Base-by-base conservation (phyloP, 768 basidiomycete species). In the Hygrophorus pudorinus region DNA sequence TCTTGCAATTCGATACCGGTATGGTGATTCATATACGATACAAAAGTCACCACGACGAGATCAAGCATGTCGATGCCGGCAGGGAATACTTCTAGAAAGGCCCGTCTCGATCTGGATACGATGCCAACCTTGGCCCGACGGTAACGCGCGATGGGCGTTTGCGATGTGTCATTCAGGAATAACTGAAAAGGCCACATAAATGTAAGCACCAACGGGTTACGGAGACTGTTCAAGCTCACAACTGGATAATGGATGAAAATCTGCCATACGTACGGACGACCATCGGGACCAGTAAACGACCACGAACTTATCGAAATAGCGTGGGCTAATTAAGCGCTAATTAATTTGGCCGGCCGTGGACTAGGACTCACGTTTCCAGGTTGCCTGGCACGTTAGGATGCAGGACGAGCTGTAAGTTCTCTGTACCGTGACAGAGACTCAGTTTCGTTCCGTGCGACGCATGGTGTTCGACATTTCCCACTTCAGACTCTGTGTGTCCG, bases 111-210 rank as follows among this genome's bases (percentile, higher is more conserved):
- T 13, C 64, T 60, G 16, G 63, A 64, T 18, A 64, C 54, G 20
- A 65, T 65, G 8, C 64, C 64, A 5, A 65, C 41, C 44, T 65
- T 65, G 4, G 64, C 60, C n/a, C 59, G 56, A 10, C 59, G 58
- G 38, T 61, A 65, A 9, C 62, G 56, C 30, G 64, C 64, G 11
- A 65, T 33, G 3, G 60, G 59, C 1, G 53, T 57, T 12, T 49
- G 50, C 8, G 57, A 53, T 36, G 56, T 42, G 32, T 60, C 60
- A 20, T 63, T 54, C 17, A 64, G 44, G 3, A 63, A 47, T 7
- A 68, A 51, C 67, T 68, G 41, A 24, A 20, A 37, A 28, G 28
- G n/a, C n/a, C n/a, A n/a, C n/a, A n/a, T n/a, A 18, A 33, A 17
- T 9, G 20, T 20, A 41, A 5, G 24, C 45, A 11, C 27, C 30